Percentiles rank a stretch among this genome's conserved stretches.
These are phyloP conservation scores for Aspergillus fructus DNA, from an alignment of 2,329 filamentous ascomycete genomes.

Conservation along the genomic window DNA sequence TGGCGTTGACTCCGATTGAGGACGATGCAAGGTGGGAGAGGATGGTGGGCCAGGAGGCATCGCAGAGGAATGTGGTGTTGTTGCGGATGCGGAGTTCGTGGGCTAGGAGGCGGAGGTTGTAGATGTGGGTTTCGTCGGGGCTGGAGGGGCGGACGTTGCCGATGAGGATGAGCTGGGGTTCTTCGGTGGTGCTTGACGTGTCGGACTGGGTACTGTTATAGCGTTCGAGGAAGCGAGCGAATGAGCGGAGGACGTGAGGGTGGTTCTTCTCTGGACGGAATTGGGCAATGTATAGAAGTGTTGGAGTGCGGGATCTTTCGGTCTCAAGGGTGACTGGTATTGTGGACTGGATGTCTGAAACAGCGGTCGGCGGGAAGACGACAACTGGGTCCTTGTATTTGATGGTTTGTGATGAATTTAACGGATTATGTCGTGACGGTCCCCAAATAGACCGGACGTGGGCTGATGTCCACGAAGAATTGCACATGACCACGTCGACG, in stretches of 20 bases:
- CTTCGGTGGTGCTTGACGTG: conserved; percentile 45
- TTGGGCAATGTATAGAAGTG: conserved; percentile 90
- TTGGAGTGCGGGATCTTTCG: conserved; percentile 68
- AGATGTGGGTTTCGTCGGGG: conserved; percentile 62
- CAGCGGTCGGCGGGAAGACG: conserved; percentile 89
- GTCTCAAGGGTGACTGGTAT: conserved; percentile 69
- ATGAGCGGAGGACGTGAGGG: conserved; percentile 78
- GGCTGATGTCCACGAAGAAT: conserved; percentile 87
- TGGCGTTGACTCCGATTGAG: conserved; percentile 89
- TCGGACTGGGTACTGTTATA: neutral
- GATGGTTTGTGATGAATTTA: conserved; percentile 23
- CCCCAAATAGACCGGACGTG: conserved; percentile 84
- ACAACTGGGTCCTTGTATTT: conserved; percentile 56
- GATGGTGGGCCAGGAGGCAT: conserved; percentile 86
- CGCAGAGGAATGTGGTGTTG: conserved; percentile 80
- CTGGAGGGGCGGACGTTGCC: conserved; percentile 80
- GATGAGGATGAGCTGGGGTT: conserved; percentile 68
- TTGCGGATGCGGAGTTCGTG: conserved; percentile 85
- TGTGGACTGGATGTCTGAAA: conserved; percentile 74
- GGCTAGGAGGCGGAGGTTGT: conserved; percentile 79
- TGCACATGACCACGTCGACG: conserved; percentile 95
- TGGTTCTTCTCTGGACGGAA: conserved; percentile 99
- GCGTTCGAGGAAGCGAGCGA: conserved; percentile 65
- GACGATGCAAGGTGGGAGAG: conserved; percentile 73
- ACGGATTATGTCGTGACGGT: conserved; percentile 34